Conservation (phyloP, 2,329 filamentous ascomycete genomes). For the Gnomoniopsis sp. region DNA sequence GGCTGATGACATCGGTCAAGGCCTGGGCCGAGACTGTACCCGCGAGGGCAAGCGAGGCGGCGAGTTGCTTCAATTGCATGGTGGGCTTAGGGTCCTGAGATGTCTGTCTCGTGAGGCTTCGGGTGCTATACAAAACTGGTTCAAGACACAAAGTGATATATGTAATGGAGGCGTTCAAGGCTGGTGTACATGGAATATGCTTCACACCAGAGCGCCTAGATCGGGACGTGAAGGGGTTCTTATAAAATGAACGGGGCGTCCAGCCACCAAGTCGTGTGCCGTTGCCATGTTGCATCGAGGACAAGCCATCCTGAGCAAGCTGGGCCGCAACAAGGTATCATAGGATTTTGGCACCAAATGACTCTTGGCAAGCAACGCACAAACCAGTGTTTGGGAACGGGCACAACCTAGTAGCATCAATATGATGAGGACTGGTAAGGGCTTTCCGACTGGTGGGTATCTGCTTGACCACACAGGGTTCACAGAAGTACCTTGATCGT, state of each 20-base stretch:
- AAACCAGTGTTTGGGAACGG: neutral
- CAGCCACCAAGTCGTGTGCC: neutral
- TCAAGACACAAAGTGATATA: neutral
- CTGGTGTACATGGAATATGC: too few species aligned
- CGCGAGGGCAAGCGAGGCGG: neutral
- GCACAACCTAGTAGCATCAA: neutral
- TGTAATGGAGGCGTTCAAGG: too few species aligned
- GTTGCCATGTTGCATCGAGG: neutral
- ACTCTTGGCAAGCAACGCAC: neutral
- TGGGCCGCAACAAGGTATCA: neutral
- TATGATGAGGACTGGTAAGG: too few species aligned
- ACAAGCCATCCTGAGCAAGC: neutral
- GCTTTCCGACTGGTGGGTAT: too few species aligned
- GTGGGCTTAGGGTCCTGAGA: neutral
- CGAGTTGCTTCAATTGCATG: constrained; percentile 9
- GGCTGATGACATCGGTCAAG: constrained; percentile 20
- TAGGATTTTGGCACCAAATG: neutral
- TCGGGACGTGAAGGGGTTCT: neutral
- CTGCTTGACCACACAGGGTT: too few species aligned
- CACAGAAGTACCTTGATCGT: too few species aligned
- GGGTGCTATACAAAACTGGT: neutral
- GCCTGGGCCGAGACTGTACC: constrained; percentile 8
- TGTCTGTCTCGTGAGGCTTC: neutral
- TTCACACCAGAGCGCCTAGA: neutral
- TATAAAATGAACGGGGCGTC: neutral